Evolutionary conservation across 1,284 basidiomycete species (phyloP).

Genomic region (Microstroma glucosiphilum): DNA sequence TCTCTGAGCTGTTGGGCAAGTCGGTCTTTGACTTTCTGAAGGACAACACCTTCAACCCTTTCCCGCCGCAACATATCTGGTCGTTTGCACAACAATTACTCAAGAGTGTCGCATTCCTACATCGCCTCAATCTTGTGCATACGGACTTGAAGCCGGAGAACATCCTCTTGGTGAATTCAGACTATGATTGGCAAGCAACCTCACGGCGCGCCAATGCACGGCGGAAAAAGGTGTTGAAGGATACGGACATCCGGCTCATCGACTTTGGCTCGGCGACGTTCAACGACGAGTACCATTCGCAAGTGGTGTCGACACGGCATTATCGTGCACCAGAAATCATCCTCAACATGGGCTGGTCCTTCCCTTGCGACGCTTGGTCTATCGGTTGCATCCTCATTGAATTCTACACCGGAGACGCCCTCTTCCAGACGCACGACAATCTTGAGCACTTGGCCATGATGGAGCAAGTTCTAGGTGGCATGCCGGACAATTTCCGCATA

Average conservation of each 20-base stretch:
- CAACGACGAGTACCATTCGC: conserved; percentile 95
- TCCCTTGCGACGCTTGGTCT: conserved; percentile 96
- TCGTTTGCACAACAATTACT: conserved; percentile 87
- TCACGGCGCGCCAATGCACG: conserved; percentile 33
- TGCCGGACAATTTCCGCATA: conserved; percentile 71
- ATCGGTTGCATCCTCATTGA: conserved; percentile 98
- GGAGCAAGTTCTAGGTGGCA: conserved; percentile 96
- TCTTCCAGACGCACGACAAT: conserved; percentile 99
- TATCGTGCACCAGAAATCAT: conserved; percentile 99
- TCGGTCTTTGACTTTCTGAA: conserved; percentile 99
- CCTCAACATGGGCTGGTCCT: conserved; percentile 85
- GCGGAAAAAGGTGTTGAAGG: conserved; percentile 60
- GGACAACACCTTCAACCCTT: conserved; percentile 93
- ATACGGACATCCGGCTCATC: conserved; percentile 90
- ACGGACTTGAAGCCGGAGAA: conserved; percentile 86
- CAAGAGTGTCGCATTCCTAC: conserved; percentile 88
- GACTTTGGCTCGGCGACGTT: conserved; percentile 99
- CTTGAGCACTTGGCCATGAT: conserved; percentile 99
- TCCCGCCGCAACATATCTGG: conserved; percentile 92
- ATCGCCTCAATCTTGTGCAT: conserved; percentile 84
- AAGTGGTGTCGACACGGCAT: conserved; percentile 93
- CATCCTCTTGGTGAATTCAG: conserved; percentile 85
- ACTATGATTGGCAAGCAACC: conserved; percentile 55
- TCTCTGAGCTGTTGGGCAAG: conserved; percentile 91
- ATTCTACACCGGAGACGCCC: conserved; percentile 92